These are phyloP conservation scores for Candida nanaspora DNA, from an alignment of 805 yeast species.

Conservation along the genomic window DNA sequence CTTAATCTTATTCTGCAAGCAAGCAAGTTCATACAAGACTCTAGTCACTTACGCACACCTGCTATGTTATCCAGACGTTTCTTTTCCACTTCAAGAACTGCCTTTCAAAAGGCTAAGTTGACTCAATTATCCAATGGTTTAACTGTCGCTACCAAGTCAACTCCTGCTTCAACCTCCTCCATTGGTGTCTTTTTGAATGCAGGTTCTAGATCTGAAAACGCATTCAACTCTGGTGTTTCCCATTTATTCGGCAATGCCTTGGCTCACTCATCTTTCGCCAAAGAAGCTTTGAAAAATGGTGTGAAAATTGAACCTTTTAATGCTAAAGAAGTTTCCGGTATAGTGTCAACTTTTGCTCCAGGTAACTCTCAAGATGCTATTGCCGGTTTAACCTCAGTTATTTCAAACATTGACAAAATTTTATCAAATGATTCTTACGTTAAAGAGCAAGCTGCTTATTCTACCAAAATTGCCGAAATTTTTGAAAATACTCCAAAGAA, in stretches of 20 bases:
- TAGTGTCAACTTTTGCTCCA: slow-evolving; percentile 54
- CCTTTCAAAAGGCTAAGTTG: slow-evolving; percentile 51
- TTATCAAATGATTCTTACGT: slow-evolving; percentile 37
- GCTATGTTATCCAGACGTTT: slow-evolving; percentile 43
- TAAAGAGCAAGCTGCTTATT: slow-evolving; percentile 37
- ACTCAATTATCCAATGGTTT: slow-evolving; percentile 71
- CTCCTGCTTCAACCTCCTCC: slow-evolving; percentile 52
- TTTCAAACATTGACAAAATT: slow-evolving; percentile 28
- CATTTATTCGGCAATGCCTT: slow-evolving; percentile 52
- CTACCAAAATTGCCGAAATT: slow-evolving; percentile 38
- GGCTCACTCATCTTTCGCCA: slow-evolving; percentile 25
- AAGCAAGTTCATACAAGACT: too few relatives aligned
- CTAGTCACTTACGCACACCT: too few relatives aligned
- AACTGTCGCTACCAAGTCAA: slow-evolving; percentile 62
- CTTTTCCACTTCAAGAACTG: slow-evolving; percentile 41
- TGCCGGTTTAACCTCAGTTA: slow-evolving; percentile 38
- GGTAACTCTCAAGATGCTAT: slow-evolving; percentile 47
- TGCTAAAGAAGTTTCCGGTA: slow-evolving; percentile 61
- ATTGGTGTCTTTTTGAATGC: slow-evolving; percentile 69
- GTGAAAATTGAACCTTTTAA: slow-evolving; percentile 46
- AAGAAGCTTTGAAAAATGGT: slow-evolving; percentile 39
- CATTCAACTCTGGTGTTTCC: slow-evolving; percentile 78
- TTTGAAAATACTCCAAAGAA: slow-evolving; percentile 51
- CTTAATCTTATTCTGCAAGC: not conserved
- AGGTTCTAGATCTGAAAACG: slow-evolving; percentile 74